Conservation (phyloP, 2,329 filamentous ascomycete species). For the Fusarium humuli region DNA sequence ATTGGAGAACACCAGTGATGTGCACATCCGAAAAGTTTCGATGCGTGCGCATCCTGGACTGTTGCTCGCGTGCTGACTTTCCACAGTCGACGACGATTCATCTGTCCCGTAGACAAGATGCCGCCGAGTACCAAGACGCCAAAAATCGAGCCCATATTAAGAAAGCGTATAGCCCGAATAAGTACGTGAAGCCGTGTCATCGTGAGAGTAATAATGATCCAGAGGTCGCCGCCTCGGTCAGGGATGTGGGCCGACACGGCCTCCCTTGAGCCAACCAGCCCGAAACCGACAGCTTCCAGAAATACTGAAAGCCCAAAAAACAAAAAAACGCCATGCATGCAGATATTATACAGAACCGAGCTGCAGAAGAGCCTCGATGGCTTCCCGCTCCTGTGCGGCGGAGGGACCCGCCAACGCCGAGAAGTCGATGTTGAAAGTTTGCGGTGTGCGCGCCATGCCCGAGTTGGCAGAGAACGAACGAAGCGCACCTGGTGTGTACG, state of each 20-base stretch:
- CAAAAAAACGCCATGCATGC: constrained; percentile 65
- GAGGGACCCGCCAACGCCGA: constrained; percentile 63
- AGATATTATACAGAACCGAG: constrained; percentile 81
- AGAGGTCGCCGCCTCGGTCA: constrained; percentile 51
- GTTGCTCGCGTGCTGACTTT: constrained; percentile 24
- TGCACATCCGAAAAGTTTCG: constrained; percentile 17
- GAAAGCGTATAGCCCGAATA: constrained; percentile 21
- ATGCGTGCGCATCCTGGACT: constrained; percentile 5
- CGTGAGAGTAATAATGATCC: constrained; percentile 48
- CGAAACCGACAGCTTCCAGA: constrained; percentile 40
- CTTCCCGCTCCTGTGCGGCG: constrained; percentile 81
- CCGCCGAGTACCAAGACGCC: constrained; percentile 42
- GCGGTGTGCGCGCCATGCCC: constrained; percentile 66
- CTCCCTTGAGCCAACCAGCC: constrained; percentile 48
- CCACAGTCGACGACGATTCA: constrained; percentile 29
- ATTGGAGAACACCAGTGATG: constrained; percentile 3
- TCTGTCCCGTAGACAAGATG: constrained; percentile 27
- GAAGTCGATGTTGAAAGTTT: constrained; percentile 64
- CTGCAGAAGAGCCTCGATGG: constrained; percentile 82
- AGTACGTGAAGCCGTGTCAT: constrained; percentile 48
- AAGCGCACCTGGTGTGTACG: constrained; percentile 60
- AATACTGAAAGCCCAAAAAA: constrained; percentile 36
- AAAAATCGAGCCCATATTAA: constrained; percentile 37
- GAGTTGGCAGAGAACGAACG: constrained; percentile 63
- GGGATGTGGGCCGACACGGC: constrained; percentile 48